These are phyloP conservation scores for Candida stauntonica DNA, from an alignment of 805 yeast species.

Conservation along the genomic window DNA sequence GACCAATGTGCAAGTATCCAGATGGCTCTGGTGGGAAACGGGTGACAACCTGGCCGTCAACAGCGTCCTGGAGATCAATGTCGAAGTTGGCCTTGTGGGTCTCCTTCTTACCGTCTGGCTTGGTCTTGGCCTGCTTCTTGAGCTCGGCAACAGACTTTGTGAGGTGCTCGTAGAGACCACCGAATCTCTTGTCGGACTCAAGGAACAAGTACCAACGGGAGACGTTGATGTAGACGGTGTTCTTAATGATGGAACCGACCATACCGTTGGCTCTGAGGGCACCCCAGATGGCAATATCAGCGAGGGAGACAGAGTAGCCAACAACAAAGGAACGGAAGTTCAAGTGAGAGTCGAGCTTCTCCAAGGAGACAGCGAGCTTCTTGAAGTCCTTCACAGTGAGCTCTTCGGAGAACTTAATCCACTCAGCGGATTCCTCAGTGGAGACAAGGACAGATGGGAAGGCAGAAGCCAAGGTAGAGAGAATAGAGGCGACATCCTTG, in stretches of 20 bases:
- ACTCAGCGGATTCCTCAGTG: constrained; percentile 42
- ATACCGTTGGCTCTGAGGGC: constrained; percentile 88
- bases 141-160: constrained; percentile 67
- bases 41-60: constrained; percentile 92
- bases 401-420: constrained; percentile 67
- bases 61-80: constrained; percentile 88
- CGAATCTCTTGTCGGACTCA: constrained; percentile 64
- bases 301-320: constrained; percentile 64
- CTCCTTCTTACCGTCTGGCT: constrained; percentile 53
- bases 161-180: constrained; percentile 62
- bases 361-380: constrained; percentile 72
- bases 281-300: constrained; percentile 93
- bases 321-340: constrained; percentile 77
- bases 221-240: constrained; percentile 76
- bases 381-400: constrained; percentile 84
- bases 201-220: constrained; percentile 89
- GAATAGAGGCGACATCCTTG: constrained; percentile 40
- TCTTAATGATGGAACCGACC: constrained; percentile 86
- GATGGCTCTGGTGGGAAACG: constrained; percentile 99
- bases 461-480: constrained; percentile 45
- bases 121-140: constrained; percentile 59
- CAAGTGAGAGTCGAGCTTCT: constrained; percentile 74
- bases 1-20: constrained; percentile 98
- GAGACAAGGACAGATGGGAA: constrained; percentile 42
- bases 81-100: constrained; percentile 92